Conservation (phyloP, 768 basidiomycete species). For the Suillus brevipes region DNA sequence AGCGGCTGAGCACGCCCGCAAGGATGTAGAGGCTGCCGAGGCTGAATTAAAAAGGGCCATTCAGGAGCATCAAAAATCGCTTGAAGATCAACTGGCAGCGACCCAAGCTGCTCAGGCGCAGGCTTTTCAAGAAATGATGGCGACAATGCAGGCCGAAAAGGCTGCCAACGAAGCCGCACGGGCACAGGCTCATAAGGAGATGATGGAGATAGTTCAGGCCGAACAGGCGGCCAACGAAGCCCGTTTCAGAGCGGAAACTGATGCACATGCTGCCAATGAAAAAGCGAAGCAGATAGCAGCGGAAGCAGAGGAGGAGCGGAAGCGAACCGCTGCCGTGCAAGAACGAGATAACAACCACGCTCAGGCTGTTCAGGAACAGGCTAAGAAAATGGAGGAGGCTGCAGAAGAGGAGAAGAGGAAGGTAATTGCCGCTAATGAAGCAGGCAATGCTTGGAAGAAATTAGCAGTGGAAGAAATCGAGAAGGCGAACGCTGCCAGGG, state of each 20-base stretch:
- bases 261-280: constrained; percentile 9
- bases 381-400: constrained; percentile 2
- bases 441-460: constrained; percentile 12
- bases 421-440: constrained; percentile 9
- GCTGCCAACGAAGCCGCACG: background rate
- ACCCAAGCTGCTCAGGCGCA: background rate
- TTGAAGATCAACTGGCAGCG: background rate
- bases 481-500: constrained; percentile 7
- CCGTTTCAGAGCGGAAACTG: constrained; percentile 12
- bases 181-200: background rate
- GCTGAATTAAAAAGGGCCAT: background rate
- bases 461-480: constrained; percentile 15
- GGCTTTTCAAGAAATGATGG: background rate
- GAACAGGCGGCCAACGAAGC: constrained; percentile 6
- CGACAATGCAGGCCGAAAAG: background rate
- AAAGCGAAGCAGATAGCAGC: background rate
- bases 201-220: constrained; percentile 7
- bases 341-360: constrained; percentile 10
- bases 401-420: constrained; percentile 23
- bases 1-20: constrained; percentile 2
- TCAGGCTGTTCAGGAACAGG: constrained; percentile 12
- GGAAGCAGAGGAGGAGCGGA: constrained; percentile 12
- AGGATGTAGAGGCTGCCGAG: background rate
- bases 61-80: background rate
- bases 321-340: constrained; percentile 9